Base-by-base conservation (phyloP, 495 filamentous ascomycete species). In the Tuber melanosporum region DNA sequence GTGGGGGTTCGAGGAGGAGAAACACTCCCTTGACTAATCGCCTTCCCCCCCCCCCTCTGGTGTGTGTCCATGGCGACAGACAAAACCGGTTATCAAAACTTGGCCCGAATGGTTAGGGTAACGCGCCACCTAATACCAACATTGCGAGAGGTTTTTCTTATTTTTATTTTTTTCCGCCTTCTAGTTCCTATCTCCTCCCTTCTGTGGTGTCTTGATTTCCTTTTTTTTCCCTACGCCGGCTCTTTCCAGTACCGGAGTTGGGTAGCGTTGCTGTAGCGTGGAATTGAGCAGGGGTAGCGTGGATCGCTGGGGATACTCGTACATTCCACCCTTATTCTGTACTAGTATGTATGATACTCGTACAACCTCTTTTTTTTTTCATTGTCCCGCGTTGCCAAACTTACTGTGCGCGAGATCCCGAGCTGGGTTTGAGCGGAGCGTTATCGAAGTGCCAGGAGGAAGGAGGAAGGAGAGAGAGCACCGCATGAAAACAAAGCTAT, bases 211-310 rank as follows among this genome's bases (percentile, higher is more conserved):
- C 57, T 66, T 62, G 52, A 26, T 66, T 66, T 36, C 14, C 26
- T 32, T 32, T 66, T 32, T 32, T 66, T 66, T 66, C 26, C 26
- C 3, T 66, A 14, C 10, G n/a, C 22, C 52, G n/a, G 26, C 26
- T 26, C 26, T 26, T 57, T 14, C 57, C 57, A 32, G 26, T 36
- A 15, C 32, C 57, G 4, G 26, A 66, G 17, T 26, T 36, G 57
- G 57, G 32, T 66, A 66, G 57, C 57, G 57, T 66, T 14, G 57
- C 26, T 66, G 57, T 66, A 36, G 57, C 57, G 57, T 66, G 57
- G 57, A 66, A 26, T 66, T 0, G 26, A 36, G 57, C 57, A 66
- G 26, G 57, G 57, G 57, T 66, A 66, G 26, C 32, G 32, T 17
- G 26, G 57, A 66, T 66, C 57, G 57, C 57, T 66, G 26, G 57